Percentiles rank a stretch among this genome's conserved stretches.
phyloP scores from a whole-genome alignment of 495 filamentous ascomycete species.

The Podospora pseudoanserina region DNA sequence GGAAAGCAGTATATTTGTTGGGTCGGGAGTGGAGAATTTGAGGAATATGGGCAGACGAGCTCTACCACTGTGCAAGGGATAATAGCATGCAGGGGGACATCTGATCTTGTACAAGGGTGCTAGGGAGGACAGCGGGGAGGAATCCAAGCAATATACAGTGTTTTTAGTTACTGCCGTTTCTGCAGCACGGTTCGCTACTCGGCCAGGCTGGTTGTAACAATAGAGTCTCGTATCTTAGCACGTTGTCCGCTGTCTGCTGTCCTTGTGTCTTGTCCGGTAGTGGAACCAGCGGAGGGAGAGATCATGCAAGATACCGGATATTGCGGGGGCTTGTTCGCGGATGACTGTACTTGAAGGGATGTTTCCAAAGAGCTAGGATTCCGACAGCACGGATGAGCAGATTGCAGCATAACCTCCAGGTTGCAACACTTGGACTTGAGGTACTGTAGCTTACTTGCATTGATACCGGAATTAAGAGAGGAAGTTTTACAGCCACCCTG shows the following conservation, averaged over 20 bases:
- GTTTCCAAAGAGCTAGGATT: not conserved
- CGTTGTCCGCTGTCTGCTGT: not conserved
- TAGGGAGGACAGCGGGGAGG: not conserved
- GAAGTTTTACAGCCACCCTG: not conserved
- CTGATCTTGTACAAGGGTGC: constrained; percentile 7
- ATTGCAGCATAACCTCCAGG: not conserved
- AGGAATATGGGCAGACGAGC: not conserved
- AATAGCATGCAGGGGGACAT: not conserved
- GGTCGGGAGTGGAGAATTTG: not conserved
- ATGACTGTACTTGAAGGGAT: not conserved
- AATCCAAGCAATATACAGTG: not conserved
- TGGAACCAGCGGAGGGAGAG: not conserved
- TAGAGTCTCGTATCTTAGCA: not conserved
- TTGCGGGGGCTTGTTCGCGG: not conserved
- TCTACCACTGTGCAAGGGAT: not conserved
- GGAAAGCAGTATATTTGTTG: not conserved
- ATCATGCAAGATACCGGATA: not conserved
- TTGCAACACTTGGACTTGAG: not conserved
- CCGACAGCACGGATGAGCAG: constrained; percentile 5
- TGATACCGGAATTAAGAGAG: constrained; percentile 23
- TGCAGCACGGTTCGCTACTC: not conserved
- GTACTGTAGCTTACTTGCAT: constrained; percentile 10
- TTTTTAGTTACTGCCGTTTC: not conserved
- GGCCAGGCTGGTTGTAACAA: constrained; percentile 8
- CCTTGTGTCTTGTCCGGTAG: not conserved